Base-by-base conservation (phyloP, 495 filamentous ascomycete species). In the Chaetomium tenue region DNA sequence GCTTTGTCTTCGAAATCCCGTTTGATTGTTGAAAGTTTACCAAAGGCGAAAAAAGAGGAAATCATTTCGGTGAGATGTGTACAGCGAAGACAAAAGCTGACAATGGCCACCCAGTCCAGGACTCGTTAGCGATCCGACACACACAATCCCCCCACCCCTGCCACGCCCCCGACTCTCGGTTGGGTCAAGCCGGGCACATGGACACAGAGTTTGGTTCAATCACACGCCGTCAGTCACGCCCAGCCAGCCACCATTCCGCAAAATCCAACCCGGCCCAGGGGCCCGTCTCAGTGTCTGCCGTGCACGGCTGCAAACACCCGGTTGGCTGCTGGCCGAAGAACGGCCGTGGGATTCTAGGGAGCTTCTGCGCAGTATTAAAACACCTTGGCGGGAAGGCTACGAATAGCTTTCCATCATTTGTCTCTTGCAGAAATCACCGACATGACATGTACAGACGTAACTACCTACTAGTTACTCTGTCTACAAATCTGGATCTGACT, bases 211-310 rank as follows among this genome's bases (percentile, higher is more conserved):
- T 58, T 65, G 39, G 61, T 37, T 48, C 47, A 23, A 46, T 47
- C 56, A 44, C 51, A 47, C 63, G n/a, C 18, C 39, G 28, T 22
- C 48, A 46, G 23, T 53, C 40, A 16, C 59, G 26, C 33, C 60
- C 40, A 63, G 54, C 65, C 47, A 63, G 64, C 64, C 64, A 62
- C 59, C 56, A 63, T 59, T 51, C 60, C 64, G 54, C 42, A 47
- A 61, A 66, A 51, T 22, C 23, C 40, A 23, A 26, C 58, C 26
- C 26, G 52, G 63, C 25, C 37, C 50, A 61, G 57, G 57, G 63
- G 55, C 12, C n/a, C 18, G 57, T 54, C 33, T 60, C 42, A 33
- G 33, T 33, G 20, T 60, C 37, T 40, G 52, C 20, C 50, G 22
- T 37, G 12, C 16, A 23, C 28, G 12, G 28, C 22, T 40, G n/a